These are phyloP conservation scores for Cladophialophora yegresii DNA, from an alignment of 2,329 filamentous ascomycete species.

Conservation along the genomic window DNA sequence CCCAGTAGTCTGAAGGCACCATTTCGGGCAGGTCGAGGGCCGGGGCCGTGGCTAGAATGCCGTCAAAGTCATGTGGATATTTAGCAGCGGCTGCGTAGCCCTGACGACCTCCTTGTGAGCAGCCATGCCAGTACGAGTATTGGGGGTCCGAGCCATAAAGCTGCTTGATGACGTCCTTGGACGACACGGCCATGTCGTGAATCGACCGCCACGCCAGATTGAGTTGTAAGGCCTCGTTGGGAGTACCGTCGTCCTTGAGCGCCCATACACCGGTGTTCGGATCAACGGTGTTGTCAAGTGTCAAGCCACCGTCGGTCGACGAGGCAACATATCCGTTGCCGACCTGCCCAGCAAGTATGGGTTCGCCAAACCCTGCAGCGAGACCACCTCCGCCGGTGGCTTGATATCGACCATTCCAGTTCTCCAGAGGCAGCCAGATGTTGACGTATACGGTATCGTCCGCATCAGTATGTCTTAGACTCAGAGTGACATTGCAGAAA, in stretches of 20 bases:
- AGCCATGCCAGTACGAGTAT: constrained; percentile 57
- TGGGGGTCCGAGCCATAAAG: constrained; percentile 24
- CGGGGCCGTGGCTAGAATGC: constrained; percentile 39
- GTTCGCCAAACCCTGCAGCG: constrained; percentile 16
- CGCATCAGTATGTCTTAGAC: constrained; percentile 48
- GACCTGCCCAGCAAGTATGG: constrained; percentile 27
- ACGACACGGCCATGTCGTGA: constrained; percentile 42
- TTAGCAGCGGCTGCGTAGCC: constrained; percentile 52
- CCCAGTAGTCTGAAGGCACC: constrained; percentile 38
- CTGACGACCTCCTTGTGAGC: constrained; percentile 62
- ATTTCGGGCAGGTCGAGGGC: constrained; percentile 35
- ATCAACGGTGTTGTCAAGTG: constrained; percentile 20
- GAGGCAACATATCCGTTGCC: constrained; percentile 30
- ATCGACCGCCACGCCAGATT: constrained; percentile 43
- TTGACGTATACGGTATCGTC: constrained; percentile 43
- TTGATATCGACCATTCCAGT: constrained; percentile 47
- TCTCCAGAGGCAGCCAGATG: constrained; percentile 31
- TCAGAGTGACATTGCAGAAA: constrained; percentile 39
- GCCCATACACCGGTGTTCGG: constrained; percentile 22
- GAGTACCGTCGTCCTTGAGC: constrained; percentile 37
- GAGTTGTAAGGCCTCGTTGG: constrained; percentile 40
- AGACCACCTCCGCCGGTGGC: constrained; percentile 46
- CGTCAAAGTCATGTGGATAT: constrained; percentile 38
- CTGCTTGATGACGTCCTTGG: constrained; percentile 23
- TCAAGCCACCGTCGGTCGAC: constrained; percentile 33